A percentile compares a stretch with the other conserved stretches of the same genome.
Evolutionary conservation across 306 rosid species (phyloP).

Genomic region (Cicer chorassanicum): DNA sequence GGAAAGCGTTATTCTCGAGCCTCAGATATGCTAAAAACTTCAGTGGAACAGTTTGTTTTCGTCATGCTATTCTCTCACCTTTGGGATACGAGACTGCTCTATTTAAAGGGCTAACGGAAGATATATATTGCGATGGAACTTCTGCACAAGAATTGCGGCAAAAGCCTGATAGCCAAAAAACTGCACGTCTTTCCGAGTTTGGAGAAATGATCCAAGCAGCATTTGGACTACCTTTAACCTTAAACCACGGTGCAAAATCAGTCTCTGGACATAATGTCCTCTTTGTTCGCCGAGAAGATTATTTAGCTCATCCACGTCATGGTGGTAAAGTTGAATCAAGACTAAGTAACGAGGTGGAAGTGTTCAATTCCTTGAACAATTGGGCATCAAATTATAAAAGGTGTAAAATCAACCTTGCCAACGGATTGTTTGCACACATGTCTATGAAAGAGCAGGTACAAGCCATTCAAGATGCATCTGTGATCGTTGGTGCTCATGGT

Average conservation of each 20-base stretch:
- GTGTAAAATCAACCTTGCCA: constrained; percentile 81
- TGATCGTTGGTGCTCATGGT: constrained; percentile 91
- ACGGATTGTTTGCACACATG: constrained; percentile 94
- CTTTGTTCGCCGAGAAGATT: constrained; percentile 93
- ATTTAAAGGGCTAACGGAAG: constrained; percentile 79
- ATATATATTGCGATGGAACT: constrained; percentile 67
- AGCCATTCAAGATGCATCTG: constrained; percentile 94
- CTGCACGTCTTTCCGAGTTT: constrained; percentile 91
- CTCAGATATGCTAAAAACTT: constrained; percentile 82
- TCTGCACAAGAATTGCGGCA: constrained; percentile 75
- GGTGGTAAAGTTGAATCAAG: constrained; percentile 85
- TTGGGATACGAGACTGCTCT: constrained; percentile 87
- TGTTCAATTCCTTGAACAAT: constrained; percentile 65
- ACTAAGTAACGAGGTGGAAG: constrained; percentile 79
- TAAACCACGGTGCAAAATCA: constrained; percentile 54
- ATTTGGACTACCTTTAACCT: constrained; percentile 65
- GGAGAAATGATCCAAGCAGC: constrained; percentile 92
- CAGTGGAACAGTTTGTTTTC: constrained; percentile 83
- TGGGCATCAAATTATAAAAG: constrained; percentile 65
- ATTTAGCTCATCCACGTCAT: constrained; percentile 95
- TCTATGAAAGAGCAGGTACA: constrained; percentile 93
- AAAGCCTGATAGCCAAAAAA: constrained; percentile 68
- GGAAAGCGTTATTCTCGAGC: constrained; percentile 87
- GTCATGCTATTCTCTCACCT: constrained; percentile 83
- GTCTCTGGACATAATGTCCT: constrained; percentile 66